A percentile compares a stretch with the other conserved stretches of the same genome.
phyloP scores from a whole-genome alignment of 202 grass and related monocot species.

The Zoysia matrella region DNA sequence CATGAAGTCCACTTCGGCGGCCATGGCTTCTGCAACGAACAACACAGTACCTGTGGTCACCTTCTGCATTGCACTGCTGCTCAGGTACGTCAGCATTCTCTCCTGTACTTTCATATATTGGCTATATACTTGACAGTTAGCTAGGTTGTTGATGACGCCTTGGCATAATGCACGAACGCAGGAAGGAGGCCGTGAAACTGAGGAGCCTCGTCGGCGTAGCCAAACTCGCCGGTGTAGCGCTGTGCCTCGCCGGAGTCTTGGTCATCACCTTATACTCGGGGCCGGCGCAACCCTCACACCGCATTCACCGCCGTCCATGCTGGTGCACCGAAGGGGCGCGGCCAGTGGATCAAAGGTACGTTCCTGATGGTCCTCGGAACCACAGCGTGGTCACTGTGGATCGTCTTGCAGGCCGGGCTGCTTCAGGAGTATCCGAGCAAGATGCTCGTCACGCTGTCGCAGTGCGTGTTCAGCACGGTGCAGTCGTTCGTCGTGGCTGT shows the following conservation, averaged over 20 bases:
- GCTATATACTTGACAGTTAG: no score
- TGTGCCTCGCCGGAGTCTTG: slow-evolving; percentile 14
- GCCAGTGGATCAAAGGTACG: neutral
- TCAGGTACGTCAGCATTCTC: no score
- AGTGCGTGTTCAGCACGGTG: neutral
- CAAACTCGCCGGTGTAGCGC: neutral
- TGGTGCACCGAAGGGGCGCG: neutral
- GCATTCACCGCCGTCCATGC: neutral
- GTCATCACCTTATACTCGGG: neutral
- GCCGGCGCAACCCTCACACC: neutral
- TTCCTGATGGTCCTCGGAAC: neutral
- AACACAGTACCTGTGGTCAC: no score
- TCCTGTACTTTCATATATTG: no score
- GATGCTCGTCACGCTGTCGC: no score
- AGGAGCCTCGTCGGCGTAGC: neutral
- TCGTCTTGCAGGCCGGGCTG: no score
- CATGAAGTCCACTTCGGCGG: no score
- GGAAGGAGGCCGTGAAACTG: slow-evolving; percentile 9
- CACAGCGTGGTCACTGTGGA: neutral
- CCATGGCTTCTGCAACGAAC: no score
- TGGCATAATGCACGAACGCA: neutral
- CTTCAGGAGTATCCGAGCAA: no score
- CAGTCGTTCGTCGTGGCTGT: slow-evolving; percentile 41
- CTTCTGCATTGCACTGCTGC: no score
- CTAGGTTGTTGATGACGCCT: no score